phyloP scores from a whole-genome alignment of 306 rosid genomes.

The Dryas alaskensis region DNA sequence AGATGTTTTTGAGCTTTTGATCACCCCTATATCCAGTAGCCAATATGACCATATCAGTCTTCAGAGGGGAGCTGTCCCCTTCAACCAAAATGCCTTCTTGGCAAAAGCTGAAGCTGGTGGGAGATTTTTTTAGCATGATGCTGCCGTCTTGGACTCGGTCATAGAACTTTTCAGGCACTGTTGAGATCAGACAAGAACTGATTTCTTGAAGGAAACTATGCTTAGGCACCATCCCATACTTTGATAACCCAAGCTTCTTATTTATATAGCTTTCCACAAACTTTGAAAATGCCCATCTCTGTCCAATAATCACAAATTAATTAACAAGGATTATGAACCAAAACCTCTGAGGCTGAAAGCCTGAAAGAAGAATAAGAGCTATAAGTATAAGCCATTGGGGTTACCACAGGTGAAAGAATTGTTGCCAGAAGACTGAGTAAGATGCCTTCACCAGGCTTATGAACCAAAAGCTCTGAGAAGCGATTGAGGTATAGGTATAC shows the following conservation, averaged over 20 bases:
- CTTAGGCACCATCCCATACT: conserved; percentile 67
- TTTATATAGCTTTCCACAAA: conserved; percentile 56
- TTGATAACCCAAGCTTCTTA: conserved; percentile 40
- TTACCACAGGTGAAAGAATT: conserved; percentile 62
- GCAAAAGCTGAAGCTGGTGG: conserved; percentile 43
- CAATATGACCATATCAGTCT: conserved; percentile 55
- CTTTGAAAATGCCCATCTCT: conserved; percentile 58
- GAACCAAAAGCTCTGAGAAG: conserved; percentile 62
- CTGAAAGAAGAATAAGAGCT: no score
- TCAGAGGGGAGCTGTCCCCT: conserved; percentile 33
- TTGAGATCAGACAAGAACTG: conserved; percentile 39
- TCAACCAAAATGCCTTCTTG: conserved; percentile 48
- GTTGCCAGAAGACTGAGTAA: conserved; percentile 48
- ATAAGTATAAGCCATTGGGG: no score
- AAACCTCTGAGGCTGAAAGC: no score
- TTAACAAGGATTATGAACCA: not conserved
- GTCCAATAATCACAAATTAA: not conserved
- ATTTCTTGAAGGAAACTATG: conserved; percentile 51
- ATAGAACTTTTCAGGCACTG: conserved; percentile 49
- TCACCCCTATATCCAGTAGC: conserved; percentile 69
- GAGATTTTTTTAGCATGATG: conserved; percentile 47
- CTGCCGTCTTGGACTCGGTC: conserved; percentile 65
- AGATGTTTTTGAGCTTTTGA: conserved; percentile 52
- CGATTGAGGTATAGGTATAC: conserved; percentile 53
- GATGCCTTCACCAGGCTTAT: conserved; percentile 60